Percentiles rank a stretch among this genome's conserved stretches.
Evolutionary conservation across 345 rosid genomes (phyloP).

Genomic region (Salix koriyanagi): DNA sequence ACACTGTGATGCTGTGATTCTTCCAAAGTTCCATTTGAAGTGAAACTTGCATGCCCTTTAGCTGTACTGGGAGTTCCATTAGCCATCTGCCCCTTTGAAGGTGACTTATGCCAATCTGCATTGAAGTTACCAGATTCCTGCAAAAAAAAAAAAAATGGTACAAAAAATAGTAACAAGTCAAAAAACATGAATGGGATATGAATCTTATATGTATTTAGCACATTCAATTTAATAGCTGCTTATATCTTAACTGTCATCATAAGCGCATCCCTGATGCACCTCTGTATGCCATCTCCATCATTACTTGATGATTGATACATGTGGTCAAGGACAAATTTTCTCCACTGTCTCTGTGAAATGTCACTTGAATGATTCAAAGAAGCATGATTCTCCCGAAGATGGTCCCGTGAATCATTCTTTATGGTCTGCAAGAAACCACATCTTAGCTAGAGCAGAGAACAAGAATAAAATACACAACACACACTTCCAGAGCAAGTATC

Average conservation of each 20-base stretch:
- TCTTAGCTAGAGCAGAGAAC: constrained; percentile 4
- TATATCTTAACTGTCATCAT: constrained; percentile 37
- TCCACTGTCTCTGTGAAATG: constrained; percentile 29
- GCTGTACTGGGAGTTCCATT: constrained; percentile 38
- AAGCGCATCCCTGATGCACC: constrained; percentile 49
- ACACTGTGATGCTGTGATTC: constrained; percentile 33
- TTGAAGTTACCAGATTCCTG: constrained; percentile 47
- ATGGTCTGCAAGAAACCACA: constrained; percentile 24
- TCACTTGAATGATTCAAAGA: constrained; percentile 21
- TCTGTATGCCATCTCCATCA: constrained; percentile 42
- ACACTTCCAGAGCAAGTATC: not conserved
- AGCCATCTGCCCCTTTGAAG: constrained; percentile 18
- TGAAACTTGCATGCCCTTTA: constrained; percentile 27
- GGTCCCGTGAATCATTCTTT: constrained; percentile 9
- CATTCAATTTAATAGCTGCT: constrained; percentile 1
- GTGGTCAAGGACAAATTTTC: constrained; percentile 42
- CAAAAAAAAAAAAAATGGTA: constrained; percentile 20
- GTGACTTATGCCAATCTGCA: constrained; percentile 20
- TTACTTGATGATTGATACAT: constrained; percentile 40
- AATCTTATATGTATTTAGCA: not conserved
- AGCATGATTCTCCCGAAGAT: constrained; percentile 8
- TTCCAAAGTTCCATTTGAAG: constrained; percentile 32
- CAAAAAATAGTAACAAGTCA: not conserved
- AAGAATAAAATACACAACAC: not conserved
- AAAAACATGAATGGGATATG: not conserved